Evolutionary conservation across 768 basidiomycete genomes (phyloP).

Genomic region (Leucosporidium yakuticum): DNA sequence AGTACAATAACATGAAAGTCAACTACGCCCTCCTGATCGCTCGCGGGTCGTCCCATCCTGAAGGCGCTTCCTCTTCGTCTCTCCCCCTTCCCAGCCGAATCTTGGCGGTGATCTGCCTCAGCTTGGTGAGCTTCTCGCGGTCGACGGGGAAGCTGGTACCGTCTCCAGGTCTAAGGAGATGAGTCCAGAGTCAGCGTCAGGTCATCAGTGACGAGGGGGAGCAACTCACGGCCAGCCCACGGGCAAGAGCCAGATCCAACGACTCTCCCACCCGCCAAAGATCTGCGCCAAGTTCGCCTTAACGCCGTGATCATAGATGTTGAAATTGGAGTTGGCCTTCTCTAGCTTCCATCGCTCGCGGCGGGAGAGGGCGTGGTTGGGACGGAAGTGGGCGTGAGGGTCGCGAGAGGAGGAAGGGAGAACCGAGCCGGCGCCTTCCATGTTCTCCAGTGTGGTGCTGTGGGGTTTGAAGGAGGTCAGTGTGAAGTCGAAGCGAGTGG

Average conservation of each 20-base stretch:
- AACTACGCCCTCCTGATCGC: too few species aligned
- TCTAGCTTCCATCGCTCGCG: slow-evolving; percentile 21
- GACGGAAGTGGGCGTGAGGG: neutral
- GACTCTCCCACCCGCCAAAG: slow-evolving; percentile 9
- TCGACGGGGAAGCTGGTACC: neutral
- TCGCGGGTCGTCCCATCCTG: too few species aligned
- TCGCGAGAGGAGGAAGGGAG: neutral
- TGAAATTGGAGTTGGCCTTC: slow-evolving; percentile 9
- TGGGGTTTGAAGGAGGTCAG: too few species aligned
- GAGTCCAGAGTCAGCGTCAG: neutral
- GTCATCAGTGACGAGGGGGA: neutral
- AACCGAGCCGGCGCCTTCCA: neutral
- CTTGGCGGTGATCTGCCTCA: neutral
- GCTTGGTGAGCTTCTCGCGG: neutral
- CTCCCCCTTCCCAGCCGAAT: neutral
- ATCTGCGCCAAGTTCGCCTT: slow-evolving; percentile 18
- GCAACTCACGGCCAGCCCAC: slow-evolving; percentile 18
- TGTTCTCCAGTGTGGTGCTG: slow-evolving; percentile 4
- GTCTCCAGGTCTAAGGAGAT: neutral
- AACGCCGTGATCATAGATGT: slow-evolving; percentile 27
- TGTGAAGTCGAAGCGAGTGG: neutral
- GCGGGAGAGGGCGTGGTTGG: slow-evolving; percentile 11
- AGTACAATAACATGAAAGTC: too few species aligned
- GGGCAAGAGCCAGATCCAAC: slow-evolving; percentile 22
- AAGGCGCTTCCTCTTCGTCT: too few species aligned